These are phyloP conservation scores for Leccinum longicurvipes DNA, from an alignment of 768 basidiomycete genomes.

Conservation along the genomic window DNA sequence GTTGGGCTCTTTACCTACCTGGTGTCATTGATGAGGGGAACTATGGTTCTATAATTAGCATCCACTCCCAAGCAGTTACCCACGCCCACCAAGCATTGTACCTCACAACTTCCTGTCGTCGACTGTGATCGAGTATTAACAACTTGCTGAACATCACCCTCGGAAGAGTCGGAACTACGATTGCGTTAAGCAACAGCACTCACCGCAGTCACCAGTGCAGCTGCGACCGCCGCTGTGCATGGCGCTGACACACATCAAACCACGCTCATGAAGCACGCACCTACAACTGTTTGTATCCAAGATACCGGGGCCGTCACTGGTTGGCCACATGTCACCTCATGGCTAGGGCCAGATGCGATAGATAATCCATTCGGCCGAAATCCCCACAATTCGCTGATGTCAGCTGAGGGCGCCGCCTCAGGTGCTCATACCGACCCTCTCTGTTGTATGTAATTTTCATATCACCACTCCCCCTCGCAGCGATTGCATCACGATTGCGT, in stretches of 20 bases:
- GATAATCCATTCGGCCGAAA: slow-evolving; percentile 12
- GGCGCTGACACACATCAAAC: background rate
- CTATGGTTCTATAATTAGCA: slow-evolving; percentile 1
- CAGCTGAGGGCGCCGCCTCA: background rate
- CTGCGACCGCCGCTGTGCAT: background rate
- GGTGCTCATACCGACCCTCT: no score
- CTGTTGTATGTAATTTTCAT: background rate
- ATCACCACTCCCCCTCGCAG: no score
- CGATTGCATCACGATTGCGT: background rate
- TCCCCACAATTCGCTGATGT: background rate
- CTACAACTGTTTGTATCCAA: slow-evolving; percentile 5
- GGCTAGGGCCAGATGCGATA: background rate
- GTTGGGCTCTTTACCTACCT: background rate
- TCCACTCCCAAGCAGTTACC: background rate
- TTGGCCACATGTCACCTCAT: background rate
- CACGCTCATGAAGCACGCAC: background rate
- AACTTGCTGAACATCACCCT: background rate
- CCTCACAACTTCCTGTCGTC: background rate
- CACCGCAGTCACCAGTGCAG: background rate
- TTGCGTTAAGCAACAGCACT: background rate
- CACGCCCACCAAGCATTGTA: background rate
- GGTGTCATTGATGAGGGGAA: slow-evolving; percentile 3
- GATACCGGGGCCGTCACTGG: slow-evolving; percentile 2
- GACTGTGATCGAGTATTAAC: background rate
- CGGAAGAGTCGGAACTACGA: background rate